Base-by-base conservation (phyloP, 768 basidiomycete species). In the Leccinum truebloodii region DNA sequence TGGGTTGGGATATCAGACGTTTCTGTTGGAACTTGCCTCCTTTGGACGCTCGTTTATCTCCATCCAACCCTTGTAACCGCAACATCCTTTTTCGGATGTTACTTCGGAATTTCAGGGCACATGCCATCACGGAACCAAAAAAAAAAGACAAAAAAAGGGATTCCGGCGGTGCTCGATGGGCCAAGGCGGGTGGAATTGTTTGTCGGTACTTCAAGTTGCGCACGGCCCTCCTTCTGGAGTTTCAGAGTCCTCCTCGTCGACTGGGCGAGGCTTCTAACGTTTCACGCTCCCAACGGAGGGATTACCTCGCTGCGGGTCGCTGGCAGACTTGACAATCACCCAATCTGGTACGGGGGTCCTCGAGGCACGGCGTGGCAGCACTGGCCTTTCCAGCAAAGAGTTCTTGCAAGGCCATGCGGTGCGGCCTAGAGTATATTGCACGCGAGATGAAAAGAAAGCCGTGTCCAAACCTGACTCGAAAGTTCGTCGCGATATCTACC, bases 11-110 rank as follows among this genome's bases (percentile, higher is more conserved):
- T n/a, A 61, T 71, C 73, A 73, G 72, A 75, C 57, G 57, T 57
- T 72, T 73, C 72, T 64, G 64, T 66, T 75, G 63, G 72, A 72
- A 75, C 55, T 0, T 69, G 51, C 68, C 66, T 37, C 24, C 63
- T 71, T 6, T 20, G 37, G 61, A 50, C 14, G 50, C 35, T 53
- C 41, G 57, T 71, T 69, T 69, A 64, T 72, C 50, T 52, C 51
- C 22, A 6, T 14, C 56, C 54, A 56, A 20, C 54, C 57, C 9
- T 65, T 60, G 58, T 60, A 28, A 52, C 60, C 59, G 24, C 28
- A 30, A 18, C 53, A 20, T 30, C 61, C 63, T 22, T 49, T 60
- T 70, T 50, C 3, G 58, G 60, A 20, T 34, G 6, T 26, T 6
- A 24, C 18, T 41, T n/a, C 39, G 9, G 39, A 41, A 41, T 50